Evolutionary conservation across 2,329 filamentous ascomycete genomes (phyloP).

Genomic region (Xylariaceae sp.): DNA sequence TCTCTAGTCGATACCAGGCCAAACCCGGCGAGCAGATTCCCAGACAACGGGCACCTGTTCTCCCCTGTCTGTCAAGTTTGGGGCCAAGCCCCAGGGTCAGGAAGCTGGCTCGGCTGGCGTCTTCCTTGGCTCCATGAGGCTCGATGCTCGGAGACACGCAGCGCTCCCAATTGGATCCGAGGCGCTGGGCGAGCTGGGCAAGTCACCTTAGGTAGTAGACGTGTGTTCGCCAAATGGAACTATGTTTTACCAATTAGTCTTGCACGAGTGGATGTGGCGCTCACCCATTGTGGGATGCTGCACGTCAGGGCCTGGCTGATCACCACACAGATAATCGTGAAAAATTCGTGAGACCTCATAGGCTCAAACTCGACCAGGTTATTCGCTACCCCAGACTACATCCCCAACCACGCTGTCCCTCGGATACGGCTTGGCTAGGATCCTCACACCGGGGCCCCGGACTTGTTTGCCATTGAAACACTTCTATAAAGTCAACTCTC

Average conservation of each 20-base stretch:
- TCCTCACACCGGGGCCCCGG: slow-evolving; percentile 7
- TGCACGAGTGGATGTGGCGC: not conserved
- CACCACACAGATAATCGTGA: not conserved
- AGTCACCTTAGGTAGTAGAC: not conserved
- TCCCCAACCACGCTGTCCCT: slow-evolving; percentile 1
- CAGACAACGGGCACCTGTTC: too few species aligned
- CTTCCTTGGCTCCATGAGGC: too few species aligned
- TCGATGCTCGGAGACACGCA: too few species aligned
- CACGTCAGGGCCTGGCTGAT: too few species aligned
- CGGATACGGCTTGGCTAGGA: not conserved
- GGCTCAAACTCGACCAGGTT: not conserved
- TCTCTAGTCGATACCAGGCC: too few species aligned
- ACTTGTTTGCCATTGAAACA: slow-evolving; percentile 6
- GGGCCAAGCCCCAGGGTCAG: too few species aligned
- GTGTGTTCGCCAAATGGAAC: slow-evolving; percentile 1
- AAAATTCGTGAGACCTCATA: slow-evolving; percentile 1
- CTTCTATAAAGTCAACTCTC: not conserved
- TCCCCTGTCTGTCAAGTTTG: too few species aligned
- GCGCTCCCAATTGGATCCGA: too few species aligned
- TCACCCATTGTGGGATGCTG: not conserved
- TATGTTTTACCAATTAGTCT: slow-evolving; percentile 8
- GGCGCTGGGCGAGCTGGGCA: too few species aligned
- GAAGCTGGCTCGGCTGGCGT: too few species aligned
- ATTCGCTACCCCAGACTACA: slow-evolving; percentile 11
- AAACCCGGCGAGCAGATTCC: too few species aligned